Evolutionary conservation across 2,329 filamentous ascomycete species (phyloP), one percentile per base, ranked within the genome.

Genomic region (Phaeosphaeriaceae sp.): DNA sequence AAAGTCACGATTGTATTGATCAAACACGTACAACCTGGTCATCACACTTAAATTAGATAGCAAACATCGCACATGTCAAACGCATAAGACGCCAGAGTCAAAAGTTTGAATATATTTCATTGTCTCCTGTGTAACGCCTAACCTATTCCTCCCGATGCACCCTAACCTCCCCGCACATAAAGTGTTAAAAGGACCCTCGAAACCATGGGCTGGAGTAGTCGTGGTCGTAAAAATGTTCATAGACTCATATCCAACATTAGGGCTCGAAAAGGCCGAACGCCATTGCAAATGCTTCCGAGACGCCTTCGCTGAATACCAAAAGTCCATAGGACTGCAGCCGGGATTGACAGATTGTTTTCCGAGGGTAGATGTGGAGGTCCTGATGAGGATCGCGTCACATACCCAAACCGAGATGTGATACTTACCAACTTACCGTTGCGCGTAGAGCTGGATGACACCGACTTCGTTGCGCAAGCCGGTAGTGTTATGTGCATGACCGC

Each of bases 391-490:
- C 68, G 66, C 66, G 62, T 71, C 68, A 71, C 68, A 72, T 70
- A 67, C 69, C 62, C 69, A 67, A 70, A 71, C 58, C 23, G 65
- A 71, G 63, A 71, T 70, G 58, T 71, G 60, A 70, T 73, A 73
- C 70, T 72, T 73, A 72, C 70, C 70, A 70, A 69, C 69, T 73
- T 71, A 73, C 70, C 70, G 56, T 71, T 73, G 69, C 69, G 69
- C 69, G 67, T 71, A 71, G 59, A 71, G 69, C 71, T 66, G 68
- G 69, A 47, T 65, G 28, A 52, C n/a, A 17, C 46, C 48, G 58
- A 64, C 69, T 71, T 65, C 70, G 32, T 73, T 72, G 68, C 68
- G 69, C 70, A 70, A 73, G 64, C 67, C 59, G 66, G 60, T 63
- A 55, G 44, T 56, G 41, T 61, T 47, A 40, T 16, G 40, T 52